Evolutionary conservation across 768 basidiomycete species (phyloP).

Genomic region (Naganishia onofrii): DNA sequence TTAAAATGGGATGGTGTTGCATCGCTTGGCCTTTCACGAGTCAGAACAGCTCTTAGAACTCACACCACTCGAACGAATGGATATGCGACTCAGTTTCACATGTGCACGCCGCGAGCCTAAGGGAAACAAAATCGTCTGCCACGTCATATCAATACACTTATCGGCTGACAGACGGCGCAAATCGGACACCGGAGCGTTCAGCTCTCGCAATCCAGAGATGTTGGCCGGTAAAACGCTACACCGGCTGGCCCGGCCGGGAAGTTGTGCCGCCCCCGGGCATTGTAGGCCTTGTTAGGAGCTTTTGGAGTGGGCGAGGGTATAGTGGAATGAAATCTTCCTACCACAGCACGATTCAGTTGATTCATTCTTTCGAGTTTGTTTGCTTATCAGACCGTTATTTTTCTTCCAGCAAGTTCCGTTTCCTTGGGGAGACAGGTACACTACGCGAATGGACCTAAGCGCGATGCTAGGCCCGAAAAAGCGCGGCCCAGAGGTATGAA

Average conservation of each 20-base stretch:
- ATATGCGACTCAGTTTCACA: no score
- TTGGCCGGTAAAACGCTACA: conserved; percentile 17
- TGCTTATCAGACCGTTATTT: background rate
- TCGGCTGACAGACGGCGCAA: conserved; percentile 3
- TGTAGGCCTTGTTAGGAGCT: background rate
- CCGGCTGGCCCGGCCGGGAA: background rate
- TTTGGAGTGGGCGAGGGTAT: conserved; percentile 3
- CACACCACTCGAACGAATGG: no score
- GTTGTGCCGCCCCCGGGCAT: background rate
- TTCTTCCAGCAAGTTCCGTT: conserved; percentile 19
- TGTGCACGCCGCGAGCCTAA: no score
- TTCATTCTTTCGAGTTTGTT: background rate
- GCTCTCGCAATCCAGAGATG: conserved; percentile 2
- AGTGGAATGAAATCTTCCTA: conserved; percentile 16
- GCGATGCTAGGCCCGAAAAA: background rate
- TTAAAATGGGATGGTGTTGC: no score
- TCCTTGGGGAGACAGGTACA: background rate
- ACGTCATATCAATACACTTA: background rate
- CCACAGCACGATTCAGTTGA: background rate
- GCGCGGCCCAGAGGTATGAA: background rate
- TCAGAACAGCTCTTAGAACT: no score
- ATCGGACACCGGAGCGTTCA: conserved; percentile 5
- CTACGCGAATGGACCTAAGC: conserved; percentile 14
- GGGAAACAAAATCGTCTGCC: background rate
- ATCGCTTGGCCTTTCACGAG: no score